A percentile compares a stretch with the other conserved stretches of the same genome.
Evolutionary conservation across 306 rosid genomes (phyloP).

Genomic region (Morella rubra): DNA sequence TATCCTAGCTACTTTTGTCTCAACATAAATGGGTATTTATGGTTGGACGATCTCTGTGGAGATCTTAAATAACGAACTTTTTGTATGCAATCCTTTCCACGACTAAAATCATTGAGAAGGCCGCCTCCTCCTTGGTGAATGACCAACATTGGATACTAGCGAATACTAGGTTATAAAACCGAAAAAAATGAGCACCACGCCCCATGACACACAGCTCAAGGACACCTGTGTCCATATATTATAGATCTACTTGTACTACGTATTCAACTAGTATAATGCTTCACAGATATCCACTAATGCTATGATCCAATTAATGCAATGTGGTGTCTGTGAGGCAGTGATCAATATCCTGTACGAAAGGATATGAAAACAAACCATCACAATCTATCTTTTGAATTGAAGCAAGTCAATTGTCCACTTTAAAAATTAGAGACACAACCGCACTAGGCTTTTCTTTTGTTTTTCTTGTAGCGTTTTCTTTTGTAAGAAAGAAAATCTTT

Average conservation of each 20-base stretch:
- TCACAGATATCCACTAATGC: not conserved
- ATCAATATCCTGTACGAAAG: not conserved
- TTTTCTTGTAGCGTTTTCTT: not conserved
- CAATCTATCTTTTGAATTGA: not conserved
- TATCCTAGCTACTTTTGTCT: not conserved
- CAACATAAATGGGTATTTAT: not conserved
- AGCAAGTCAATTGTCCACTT: not conserved
- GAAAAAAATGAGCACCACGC: conserved; percentile 4
- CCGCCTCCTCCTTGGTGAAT: not conserved
- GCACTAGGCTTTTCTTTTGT: not conserved
- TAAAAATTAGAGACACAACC: not conserved
- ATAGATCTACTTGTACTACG: not conserved
- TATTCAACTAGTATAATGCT: not conserved
- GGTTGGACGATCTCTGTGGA: conserved; percentile 20
- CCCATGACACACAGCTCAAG: conserved; percentile 34
- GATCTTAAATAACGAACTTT: conserved; percentile 23
- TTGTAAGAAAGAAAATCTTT: not conserved
- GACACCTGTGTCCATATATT: conserved; percentile 4
- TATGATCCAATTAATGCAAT: conserved; percentile 2
- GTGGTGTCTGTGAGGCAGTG: not conserved
- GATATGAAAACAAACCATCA: no score
- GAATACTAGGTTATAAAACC: conserved; percentile 29
- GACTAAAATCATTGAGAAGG: conserved; percentile 21
- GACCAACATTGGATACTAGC: not conserved
- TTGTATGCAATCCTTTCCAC: conserved; percentile 1